Evolutionary conservation across 2,329 filamentous ascomycete genomes (phyloP).

Genomic region (Verticillium nubilum): DNA sequence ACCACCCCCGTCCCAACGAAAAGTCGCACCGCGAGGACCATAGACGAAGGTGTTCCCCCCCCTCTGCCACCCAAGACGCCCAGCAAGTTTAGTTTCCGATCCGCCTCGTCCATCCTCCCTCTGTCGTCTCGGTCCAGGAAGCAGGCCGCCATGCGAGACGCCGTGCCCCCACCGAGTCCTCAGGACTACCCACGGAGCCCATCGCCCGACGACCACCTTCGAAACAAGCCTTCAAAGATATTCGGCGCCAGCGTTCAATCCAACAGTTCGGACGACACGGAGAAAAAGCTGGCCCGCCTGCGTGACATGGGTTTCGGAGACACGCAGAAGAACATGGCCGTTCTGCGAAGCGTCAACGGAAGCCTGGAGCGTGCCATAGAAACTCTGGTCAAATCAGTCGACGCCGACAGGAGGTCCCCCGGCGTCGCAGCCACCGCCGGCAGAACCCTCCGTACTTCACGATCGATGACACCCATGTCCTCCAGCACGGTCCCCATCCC

Average conservation of each 20-base stretch:
- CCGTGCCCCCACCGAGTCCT: slow-evolving; percentile 11
- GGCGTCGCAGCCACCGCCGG: slow-evolving; percentile 28
- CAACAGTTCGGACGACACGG: slow-evolving; percentile 52
- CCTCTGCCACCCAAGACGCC: slow-evolving; percentile 59
- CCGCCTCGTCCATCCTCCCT: slow-evolving; percentile 63
- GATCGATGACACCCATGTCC: slow-evolving; percentile 50
- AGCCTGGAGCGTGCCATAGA: slow-evolving; percentile 85
- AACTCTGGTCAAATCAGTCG: slow-evolving; percentile 75
- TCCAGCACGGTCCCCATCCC: slow-evolving; percentile 21
- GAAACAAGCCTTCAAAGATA: slow-evolving; percentile 60
- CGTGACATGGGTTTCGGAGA: slow-evolving; percentile 91
- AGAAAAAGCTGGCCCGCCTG: slow-evolving; percentile 70
- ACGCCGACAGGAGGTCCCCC: slow-evolving; percentile 47
- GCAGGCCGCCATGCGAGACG: slow-evolving; percentile 24
- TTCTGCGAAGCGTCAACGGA: slow-evolving; percentile 78
- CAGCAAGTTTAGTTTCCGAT: slow-evolving; percentile 55
- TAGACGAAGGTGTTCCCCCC: slow-evolving; percentile 54
- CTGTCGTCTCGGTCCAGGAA: slow-evolving; percentile 57
- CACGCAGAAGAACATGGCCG: slow-evolving; percentile 70
- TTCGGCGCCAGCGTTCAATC: slow-evolving; percentile 65
- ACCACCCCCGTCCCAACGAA: slow-evolving; percentile 36
- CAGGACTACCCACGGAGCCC: slow-evolving; percentile 21
- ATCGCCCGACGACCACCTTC: slow-evolving; percentile 28
- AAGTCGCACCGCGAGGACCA: slow-evolving; percentile 34
- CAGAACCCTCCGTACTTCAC: slow-evolving; percentile 39